phyloP scores from a whole-genome alignment of 2,329 filamentous ascomycete species.

The Didymosphaeria variabile region DNA sequence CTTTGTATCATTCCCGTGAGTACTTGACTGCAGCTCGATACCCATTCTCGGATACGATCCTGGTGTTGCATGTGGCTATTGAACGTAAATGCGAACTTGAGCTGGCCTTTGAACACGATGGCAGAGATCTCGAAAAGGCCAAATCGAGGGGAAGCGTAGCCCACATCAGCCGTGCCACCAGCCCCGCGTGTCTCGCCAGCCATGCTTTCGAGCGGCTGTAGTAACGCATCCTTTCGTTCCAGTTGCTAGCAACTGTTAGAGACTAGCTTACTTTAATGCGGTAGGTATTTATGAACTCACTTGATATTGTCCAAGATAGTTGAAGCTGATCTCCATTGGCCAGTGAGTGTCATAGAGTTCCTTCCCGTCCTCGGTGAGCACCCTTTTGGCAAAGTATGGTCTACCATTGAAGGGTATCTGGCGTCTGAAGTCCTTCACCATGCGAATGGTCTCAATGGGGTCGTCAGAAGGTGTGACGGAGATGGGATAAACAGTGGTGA shows the following conservation, averaged over 20 bases:
- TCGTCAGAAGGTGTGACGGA: slow-evolving; percentile 38
- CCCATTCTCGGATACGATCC: slow-evolving; percentile 54
- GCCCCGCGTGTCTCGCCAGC: slow-evolving; percentile 57
- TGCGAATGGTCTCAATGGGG: slow-evolving; percentile 61
- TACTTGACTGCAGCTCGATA: slow-evolving; percentile 48
- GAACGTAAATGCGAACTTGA: slow-evolving; percentile 62
- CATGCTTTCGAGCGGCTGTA: slow-evolving; percentile 55
- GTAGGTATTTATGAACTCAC: slow-evolving; percentile 38
- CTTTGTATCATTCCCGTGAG: slow-evolving; percentile 43
- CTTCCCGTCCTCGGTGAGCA: slow-evolving; percentile 39
- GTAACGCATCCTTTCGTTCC: slow-evolving; percentile 56
- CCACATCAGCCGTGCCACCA: slow-evolving; percentile 57
- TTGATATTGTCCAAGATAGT: slow-evolving; percentile 62
- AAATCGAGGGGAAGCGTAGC: slow-evolving; percentile 55
- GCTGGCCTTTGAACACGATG: slow-evolving; percentile 56
- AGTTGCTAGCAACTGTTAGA: slow-evolving; percentile 54
- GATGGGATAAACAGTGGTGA: slow-evolving; percentile 62
- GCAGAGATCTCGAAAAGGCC: slow-evolving; percentile 63
- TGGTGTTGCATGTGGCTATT: slow-evolving; percentile 60
- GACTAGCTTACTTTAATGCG: background rate
- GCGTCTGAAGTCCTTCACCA: slow-evolving; percentile 63
- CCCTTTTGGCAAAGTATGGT: slow-evolving; percentile 57
- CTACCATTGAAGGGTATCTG: slow-evolving; percentile 45
- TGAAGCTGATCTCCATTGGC: slow-evolving; percentile 68
- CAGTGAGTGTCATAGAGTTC: slow-evolving; percentile 47